Evolutionary conservation across 768 basidiomycete species (phyloP), one percentile per base, ranked within the genome.

Genomic region (Saitozyma podzolica): DNA sequence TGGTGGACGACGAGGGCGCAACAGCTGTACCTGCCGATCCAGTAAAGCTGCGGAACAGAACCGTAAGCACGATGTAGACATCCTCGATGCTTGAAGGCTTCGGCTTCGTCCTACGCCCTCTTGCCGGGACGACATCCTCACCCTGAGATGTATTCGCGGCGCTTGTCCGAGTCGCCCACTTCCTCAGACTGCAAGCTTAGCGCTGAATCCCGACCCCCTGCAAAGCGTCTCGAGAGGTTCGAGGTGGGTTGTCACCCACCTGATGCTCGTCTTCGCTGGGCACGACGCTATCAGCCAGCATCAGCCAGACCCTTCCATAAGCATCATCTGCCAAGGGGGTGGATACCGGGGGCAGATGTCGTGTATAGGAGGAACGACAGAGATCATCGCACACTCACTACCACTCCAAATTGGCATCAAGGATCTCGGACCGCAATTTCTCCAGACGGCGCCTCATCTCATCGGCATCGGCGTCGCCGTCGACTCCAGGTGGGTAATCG

Each of bases 261-360:
- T 75, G 77, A 66, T 78, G 77, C 56, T 75, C 77, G 47, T 78
- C 77, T 54, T 75, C 77, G 50, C 68, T 73, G 6, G 75, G 73
- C 14, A 78, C 70, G 17, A 76, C 64, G 56, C 77, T 78, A 5
- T 2, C 29, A 29, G 29, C 29, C 29, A 29, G 29, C 29, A 29
- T 29, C 29, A 29, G 29, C 5, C 29, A 29, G 2, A 29, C 29
- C 29, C 2, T 29, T 29, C 29, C 2, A 29, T 2, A 5, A 29
- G 5, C 5, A 29, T 29, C 29, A 5, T 29, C 29, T 29, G 29
- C n/a, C 6, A 9, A 8, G 9, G 4, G 17, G n/a, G 17, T 29
- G 40, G 17, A 14, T 52, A 20, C 37, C 42, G 43, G 37, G 45
- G 7, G 20, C 40, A 13, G 16, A 40, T 17, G 8, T 10, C 41